Percentiles rank a stretch among this genome's conserved stretches.
phyloP scores from a whole-genome alignment of 192 early-diverging fungal species.

The Globomyces pollinis-pini region DNA sequence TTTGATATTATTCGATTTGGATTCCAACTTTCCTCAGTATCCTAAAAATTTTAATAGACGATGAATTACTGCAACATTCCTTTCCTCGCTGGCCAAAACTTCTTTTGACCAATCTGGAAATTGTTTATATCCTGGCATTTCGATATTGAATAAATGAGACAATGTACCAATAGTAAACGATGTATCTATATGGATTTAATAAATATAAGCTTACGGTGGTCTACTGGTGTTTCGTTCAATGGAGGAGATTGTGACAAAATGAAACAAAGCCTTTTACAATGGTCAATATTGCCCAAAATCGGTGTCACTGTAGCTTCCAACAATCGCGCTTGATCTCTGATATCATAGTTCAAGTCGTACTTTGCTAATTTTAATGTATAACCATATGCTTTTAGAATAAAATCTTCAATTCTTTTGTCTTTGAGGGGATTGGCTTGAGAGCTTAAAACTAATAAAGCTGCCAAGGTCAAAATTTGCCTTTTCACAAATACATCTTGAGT shows the following conservation, averaged over 20 bases:
- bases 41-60: conserved; percentile 5
- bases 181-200: conserved; percentile 1
- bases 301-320: conserved; percentile 30
- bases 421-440: conserved; percentile 20
- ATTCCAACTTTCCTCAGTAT: conserved; percentile 21
- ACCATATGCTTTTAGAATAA: conserved; percentile 42
- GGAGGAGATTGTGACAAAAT: conserved; percentile 12
- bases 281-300: conserved; percentile 31
- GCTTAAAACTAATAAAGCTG: conserved; percentile 40
- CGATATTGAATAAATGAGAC: conserved; percentile 34
- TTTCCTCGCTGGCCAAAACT: conserved; percentile 44
- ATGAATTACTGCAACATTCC: conserved; percentile 12
- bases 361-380: conserved; percentile 80
- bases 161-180: conserved; percentile 34
- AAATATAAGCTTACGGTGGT: neutral
- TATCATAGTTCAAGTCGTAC: conserved; percentile 84
- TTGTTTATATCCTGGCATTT: conserved; percentile 56
- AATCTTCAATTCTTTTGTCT: neutral
- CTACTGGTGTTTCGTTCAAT: too few species aligned
- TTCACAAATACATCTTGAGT: conserved; percentile 59
- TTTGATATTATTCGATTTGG: conserved; percentile 19
- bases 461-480: conserved; percentile 75
- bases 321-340: conserved; percentile 82
- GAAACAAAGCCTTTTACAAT: conserved; percentile 5
- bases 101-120: conserved; percentile 72